Conservation (phyloP, 768 basidiomycete genomes). For the Multifurca ochricompacta region DNA sequence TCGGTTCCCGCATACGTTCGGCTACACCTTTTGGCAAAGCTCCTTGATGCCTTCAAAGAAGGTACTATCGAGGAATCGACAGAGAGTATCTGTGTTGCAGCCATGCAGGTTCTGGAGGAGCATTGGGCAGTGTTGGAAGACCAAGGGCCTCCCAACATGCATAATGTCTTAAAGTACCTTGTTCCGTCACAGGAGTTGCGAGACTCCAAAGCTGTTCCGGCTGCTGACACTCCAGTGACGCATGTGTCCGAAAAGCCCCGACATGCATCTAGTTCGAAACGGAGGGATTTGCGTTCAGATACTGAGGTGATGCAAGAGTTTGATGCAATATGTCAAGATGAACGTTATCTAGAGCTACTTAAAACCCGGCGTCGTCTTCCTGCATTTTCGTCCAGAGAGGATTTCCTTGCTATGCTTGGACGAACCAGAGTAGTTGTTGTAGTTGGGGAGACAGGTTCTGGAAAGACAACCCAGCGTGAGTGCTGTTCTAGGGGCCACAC, state of each 20-base stretch:
- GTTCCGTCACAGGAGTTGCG: conserved; percentile 28
- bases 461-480: conserved; percentile 84
- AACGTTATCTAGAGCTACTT: conserved; percentile 51
- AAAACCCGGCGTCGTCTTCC: conserved; percentile 56
- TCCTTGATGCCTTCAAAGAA: conserved; percentile 49
- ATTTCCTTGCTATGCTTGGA: conserved; percentile 53
- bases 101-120: conserved; percentile 62
- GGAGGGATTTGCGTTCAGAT: conserved; percentile 39
- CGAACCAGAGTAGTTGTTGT: conserved; percentile 67
- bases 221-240: not conserved
- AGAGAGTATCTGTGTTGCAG: conserved; percentile 65
- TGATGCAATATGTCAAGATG: conserved; percentile 34
- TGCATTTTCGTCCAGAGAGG: conserved; percentile 59
- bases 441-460: conserved; percentile 88
- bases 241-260: conserved; percentile 16
- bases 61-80: conserved; percentile 53
- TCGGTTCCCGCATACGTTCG: conserved; percentile 73
- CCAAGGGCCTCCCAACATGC: conserved; percentile 69
- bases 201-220: not conserved
- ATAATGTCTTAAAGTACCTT: conserved; percentile 55
- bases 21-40: conserved; percentile 64
- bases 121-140: conserved; percentile 61
- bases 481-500: not conserved
- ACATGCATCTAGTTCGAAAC: conserved; percentile 21
- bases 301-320: conserved; percentile 47